Conservation (phyloP, 345 rosid species). For the Kernera saxatilis region DNA sequence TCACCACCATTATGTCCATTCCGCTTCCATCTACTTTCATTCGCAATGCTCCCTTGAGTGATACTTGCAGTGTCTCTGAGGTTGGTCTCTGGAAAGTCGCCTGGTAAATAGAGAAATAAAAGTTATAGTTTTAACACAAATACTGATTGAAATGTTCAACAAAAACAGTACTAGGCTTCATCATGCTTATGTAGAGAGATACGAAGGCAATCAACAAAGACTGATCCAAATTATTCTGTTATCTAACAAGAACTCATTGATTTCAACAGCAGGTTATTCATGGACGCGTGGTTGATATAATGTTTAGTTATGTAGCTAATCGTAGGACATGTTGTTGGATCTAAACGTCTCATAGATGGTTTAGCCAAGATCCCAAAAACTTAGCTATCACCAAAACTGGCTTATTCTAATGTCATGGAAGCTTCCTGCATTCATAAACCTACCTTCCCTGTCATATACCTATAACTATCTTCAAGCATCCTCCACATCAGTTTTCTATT, state of each 20-base stretch:
- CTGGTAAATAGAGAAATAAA: conserved; percentile 26
- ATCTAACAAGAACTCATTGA: background rate
- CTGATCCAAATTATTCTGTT: background rate
- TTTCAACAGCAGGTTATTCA: background rate
- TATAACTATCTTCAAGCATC: background rate
- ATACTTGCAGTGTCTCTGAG: conserved; percentile 52
- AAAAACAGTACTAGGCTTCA: background rate
- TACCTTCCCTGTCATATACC: background rate
- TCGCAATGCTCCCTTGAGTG: conserved; percentile 52
- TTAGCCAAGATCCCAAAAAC: too few relatives aligned
- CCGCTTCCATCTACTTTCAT: conserved; percentile 52
- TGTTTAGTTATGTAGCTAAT: background rate
- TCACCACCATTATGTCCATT: conserved; percentile 64
- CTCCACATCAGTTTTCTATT: too few relatives aligned
- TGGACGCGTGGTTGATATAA: background rate
- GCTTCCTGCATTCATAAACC: background rate
- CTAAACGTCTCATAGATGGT: background rate
- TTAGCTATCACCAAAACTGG: too few relatives aligned
- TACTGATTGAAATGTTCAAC: background rate
- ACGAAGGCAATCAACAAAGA: background rate
- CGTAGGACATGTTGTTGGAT: background rate
- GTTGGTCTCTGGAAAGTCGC: conserved; percentile 63
- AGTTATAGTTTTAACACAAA: background rate
- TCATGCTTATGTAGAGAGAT: background rate
- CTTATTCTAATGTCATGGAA: background rate